phyloP scores from a whole-genome alignment of 2,329 filamentous ascomycete genomes.

The Coleophoma cylindrospora region DNA sequence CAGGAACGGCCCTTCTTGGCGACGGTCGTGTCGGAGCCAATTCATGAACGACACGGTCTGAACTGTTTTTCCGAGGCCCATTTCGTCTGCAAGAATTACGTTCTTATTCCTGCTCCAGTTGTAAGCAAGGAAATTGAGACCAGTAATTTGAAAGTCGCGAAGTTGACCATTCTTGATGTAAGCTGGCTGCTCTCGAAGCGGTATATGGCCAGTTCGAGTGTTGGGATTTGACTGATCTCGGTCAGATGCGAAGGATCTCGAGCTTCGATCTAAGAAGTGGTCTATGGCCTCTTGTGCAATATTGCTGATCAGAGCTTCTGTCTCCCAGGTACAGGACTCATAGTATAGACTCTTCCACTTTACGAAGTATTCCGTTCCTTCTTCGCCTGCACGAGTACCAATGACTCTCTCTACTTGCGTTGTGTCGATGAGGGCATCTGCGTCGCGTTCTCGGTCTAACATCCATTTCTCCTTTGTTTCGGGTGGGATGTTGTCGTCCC shows the following conservation, averaged over 20 bases:
- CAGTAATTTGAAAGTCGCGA: constrained; percentile 88
- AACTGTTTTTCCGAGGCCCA: constrained; percentile 97
- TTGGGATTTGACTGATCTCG: constrained; percentile 68
- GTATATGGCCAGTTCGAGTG: constrained; percentile 66
- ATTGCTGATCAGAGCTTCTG: constrained; percentile 65
- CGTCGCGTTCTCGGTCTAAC: constrained; percentile 87
- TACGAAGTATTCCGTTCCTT: constrained; percentile 82
- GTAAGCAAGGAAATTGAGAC: constrained; percentile 90
- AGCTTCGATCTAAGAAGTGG: constrained; percentile 78
- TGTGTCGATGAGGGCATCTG: constrained; percentile 84
- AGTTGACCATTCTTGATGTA: constrained; percentile 84
- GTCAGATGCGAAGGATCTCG: constrained; percentile 76
- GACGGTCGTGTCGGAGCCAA: constrained; percentile 86
- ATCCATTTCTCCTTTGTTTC: constrained; percentile 92
- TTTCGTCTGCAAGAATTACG: constrained; percentile 96
- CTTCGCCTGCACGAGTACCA: constrained; percentile 72
- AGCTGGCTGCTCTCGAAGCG: constrained; percentile 74
- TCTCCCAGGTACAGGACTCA: constrained; percentile 93
- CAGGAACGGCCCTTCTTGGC: constrained; percentile 90
- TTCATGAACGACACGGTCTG: constrained; percentile 97
- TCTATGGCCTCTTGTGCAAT: constrained; percentile 88
- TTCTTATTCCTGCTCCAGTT: constrained; percentile 95
- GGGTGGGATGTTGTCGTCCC: constrained; percentile 68
- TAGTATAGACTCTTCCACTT: constrained; percentile 97
- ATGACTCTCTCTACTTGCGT: constrained; percentile 93